phyloP scores from a whole-genome alignment of 306 rosid species.

The Lagenaria siceraria region DNA sequence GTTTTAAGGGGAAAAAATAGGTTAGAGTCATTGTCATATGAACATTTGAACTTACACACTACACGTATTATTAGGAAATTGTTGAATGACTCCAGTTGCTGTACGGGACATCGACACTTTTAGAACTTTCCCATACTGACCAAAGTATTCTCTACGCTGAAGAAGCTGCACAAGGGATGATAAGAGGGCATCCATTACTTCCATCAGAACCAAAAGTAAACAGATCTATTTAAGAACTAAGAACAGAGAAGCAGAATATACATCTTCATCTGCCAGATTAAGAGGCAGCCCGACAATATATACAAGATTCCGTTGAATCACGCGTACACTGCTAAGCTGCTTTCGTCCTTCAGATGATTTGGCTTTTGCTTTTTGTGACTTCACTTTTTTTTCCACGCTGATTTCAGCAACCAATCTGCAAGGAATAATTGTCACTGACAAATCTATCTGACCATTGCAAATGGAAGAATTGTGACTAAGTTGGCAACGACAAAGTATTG shows the following conservation, averaged over 20 bases:
- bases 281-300: conserved; percentile 86
- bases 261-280: conserved; percentile 84
- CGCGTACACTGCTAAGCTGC: conserved; percentile 93
- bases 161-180: conserved; percentile 51
- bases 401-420: conserved; percentile 63
- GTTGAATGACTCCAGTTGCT: conserved; percentile 89
- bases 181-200: neutral
- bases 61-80: conserved; percentile 91
- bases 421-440: neutral
- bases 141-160: conserved; percentile 78
- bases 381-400: conserved; percentile 58
- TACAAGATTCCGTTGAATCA: conserved; percentile 96
- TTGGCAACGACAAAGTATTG: neutral
- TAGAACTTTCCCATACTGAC: conserved; percentile 95
- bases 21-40: neutral
- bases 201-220: neutral
- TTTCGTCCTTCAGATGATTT: conserved; percentile 88
- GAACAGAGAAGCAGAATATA: conserved; percentile 18
- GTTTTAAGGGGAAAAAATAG: neutral
- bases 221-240: neutral
- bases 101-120: conserved; percentile 99
- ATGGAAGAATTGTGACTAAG: neutral
- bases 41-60: conserved; percentile 74
- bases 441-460: neutral
- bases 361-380: conserved; percentile 65